Evolutionary conservation across 192 early-diverging fungal species (phyloP).

Genomic region (Mortierella alpina): DNA sequence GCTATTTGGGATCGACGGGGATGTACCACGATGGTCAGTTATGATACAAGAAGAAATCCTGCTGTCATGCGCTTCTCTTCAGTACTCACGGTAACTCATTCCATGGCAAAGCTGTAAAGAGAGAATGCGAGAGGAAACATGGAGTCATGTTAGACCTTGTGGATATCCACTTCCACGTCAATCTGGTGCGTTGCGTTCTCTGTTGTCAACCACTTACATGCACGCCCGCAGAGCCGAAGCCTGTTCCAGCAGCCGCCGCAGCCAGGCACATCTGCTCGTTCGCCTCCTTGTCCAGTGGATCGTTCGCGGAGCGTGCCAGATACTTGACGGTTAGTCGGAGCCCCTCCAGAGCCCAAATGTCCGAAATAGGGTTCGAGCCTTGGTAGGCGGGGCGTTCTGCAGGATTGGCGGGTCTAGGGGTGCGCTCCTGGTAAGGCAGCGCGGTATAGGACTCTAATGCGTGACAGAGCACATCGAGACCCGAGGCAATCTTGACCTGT

Average conservation of each 20-base stretch:
- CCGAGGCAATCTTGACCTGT: conserved; percentile 86
- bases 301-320: conserved; percentile 76
- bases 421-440: conserved; percentile 82
- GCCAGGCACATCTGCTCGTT: conserved; percentile 90
- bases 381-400: conserved; percentile 90
- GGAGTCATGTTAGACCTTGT: no score
- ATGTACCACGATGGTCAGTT: neutral
- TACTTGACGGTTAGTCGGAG: conserved; percentile 85
- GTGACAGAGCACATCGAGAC: conserved; percentile 92
- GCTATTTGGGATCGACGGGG: conserved; percentile 43
- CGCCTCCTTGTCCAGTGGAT: conserved; percentile 69
- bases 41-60: neutral
- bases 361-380: conserved; percentile 92
- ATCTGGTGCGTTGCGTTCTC: neutral
- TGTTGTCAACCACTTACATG: conserved; percentile 78
- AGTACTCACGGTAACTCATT: conserved; percentile 48
- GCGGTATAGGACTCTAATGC: conserved; percentile 94
- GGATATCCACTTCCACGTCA: neutral
- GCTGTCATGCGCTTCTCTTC: neutral
- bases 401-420: conserved; percentile 83
- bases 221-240: conserved; percentile 90
- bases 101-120: conserved; percentile 45
- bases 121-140: conserved; percentile 5
- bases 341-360: conserved; percentile 87
- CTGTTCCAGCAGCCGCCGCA: conserved; percentile 90